Evolutionary conservation across 2,329 filamentous ascomycete species (phyloP).

Genomic region (Epichloe sylvatica): DNA sequence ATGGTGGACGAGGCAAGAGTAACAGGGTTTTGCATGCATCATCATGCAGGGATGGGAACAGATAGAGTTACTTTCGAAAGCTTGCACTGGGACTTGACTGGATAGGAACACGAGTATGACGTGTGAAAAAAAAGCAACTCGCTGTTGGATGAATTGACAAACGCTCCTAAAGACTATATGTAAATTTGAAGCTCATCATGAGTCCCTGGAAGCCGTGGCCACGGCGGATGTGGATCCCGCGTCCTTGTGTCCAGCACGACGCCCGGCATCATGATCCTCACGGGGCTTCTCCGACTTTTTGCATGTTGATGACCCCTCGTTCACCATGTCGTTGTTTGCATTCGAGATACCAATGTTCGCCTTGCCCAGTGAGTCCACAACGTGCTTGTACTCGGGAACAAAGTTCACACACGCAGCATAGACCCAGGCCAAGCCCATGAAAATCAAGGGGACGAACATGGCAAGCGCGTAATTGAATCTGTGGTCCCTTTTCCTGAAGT

Average conservation of each 20-base stretch:
- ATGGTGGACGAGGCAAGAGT: too few species aligned
- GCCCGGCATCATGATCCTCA: not conserved
- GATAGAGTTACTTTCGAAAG: too few species aligned
- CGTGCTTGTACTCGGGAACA: constrained; percentile 45
- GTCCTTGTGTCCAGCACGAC: not conserved
- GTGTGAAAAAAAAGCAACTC: too few species aligned
- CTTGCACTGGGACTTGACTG: too few species aligned
- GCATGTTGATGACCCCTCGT: not conserved
- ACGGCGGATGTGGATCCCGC: not conserved
- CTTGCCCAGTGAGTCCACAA: constrained; percentile 43
- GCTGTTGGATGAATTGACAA: not conserved
- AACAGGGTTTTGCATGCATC: too few species aligned
- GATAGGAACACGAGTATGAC: too few species aligned
- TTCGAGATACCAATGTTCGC: constrained; percentile 25
- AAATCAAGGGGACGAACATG: constrained; percentile 51
- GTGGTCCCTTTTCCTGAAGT: constrained; percentile 17
- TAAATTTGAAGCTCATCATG: not conserved
- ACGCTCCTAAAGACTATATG: not conserved
- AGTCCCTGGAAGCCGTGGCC: not conserved
- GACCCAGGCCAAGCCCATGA: constrained; percentile 41
- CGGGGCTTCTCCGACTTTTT: not conserved
- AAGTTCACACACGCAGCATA: constrained; percentile 54
- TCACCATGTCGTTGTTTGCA: not conserved
- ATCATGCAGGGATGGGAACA: too few species aligned
- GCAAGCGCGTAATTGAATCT: constrained; percentile 38